Evolutionary conservation across 129 eudicot species (phyloP).

Genomic region (Dittrichia graveolens): DNA sequence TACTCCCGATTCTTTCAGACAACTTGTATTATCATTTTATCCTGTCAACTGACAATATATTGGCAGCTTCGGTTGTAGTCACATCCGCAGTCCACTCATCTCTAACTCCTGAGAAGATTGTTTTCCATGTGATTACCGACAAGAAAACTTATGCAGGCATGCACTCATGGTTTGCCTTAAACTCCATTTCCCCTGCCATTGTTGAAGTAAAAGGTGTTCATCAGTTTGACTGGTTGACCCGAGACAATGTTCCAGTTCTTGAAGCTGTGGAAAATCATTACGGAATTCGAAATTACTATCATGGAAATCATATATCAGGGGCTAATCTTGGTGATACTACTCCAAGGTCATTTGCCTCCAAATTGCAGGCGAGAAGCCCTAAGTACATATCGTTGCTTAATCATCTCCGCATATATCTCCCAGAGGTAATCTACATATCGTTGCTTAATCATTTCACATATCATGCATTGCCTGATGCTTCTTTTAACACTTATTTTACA

Average conservation of each 20-base stretch:
- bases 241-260: conserved; percentile 97
- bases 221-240: conserved; percentile 98
- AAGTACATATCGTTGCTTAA: conserved; percentile 94
- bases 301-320: conserved; percentile 80
- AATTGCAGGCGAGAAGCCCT: conserved; percentile 95
- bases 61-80: conserved; percentile 98
- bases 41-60: conserved; percentile 81
- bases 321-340: conserved; percentile 71
- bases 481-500: conserved; percentile 26
- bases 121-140: conserved; percentile 94
- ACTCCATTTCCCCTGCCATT: conserved; percentile 82
- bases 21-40: conserved; percentile 85
- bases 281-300: conserved; percentile 76
- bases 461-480: conserved; percentile 19
- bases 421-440: conserved; percentile 93
- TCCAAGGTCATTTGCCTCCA: conserved; percentile 87
- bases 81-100: conserved; percentile 85
- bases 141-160: conserved; percentile 99
- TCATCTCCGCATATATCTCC: conserved; percentile 98
- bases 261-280: conserved; percentile 92
- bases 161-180: conserved; percentile 99
- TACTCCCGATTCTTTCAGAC: conserved; percentile 93
- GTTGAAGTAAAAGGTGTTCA: conserved; percentile 98
- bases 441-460: conserved; percentile 59
- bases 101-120: conserved; percentile 67